phyloP scores from a whole-genome alignment of 176 grass and related monocot genomes.

The Oryza brachyantha region DNA sequence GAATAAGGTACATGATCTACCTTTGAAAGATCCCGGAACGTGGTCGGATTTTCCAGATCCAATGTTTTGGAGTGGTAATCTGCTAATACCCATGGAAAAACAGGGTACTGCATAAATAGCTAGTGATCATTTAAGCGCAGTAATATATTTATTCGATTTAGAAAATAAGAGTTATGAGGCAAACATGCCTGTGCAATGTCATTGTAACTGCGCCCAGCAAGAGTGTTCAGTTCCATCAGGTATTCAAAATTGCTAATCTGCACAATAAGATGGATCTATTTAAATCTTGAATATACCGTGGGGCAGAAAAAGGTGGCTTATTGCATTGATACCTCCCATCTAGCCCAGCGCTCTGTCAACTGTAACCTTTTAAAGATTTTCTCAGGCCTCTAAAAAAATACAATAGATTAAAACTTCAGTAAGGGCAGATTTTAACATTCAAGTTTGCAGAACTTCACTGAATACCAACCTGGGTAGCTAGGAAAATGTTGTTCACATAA shows the following conservation, averaged over 20 bases:
- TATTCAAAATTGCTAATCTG: conserved; percentile 99
- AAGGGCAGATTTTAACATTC: conserved; percentile 12
- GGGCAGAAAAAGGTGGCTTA: background rate
- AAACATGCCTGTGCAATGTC: conserved; percentile 72
- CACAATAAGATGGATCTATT: conserved; percentile 40
- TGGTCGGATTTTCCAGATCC: conserved; percentile 62
- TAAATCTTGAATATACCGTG: conserved; percentile 23
- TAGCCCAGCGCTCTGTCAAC: conserved; percentile 89
- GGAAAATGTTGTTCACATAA: conserved; percentile 82
- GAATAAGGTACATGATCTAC: conserved; percentile 25
- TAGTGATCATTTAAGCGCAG: conserved; percentile 10
- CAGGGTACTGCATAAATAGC: conserved; percentile 74
- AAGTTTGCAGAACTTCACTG: conserved; percentile 12
- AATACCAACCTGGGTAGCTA: conserved; percentile 73
- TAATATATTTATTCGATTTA: conserved; percentile 13
- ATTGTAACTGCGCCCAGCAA: conserved; percentile 93
- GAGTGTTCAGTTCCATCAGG: conserved; percentile 97
- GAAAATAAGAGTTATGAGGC: conserved; percentile 31
- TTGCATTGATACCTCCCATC: conserved; percentile 76
- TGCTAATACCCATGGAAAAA: conserved; percentile 95
- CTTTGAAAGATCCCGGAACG: conserved; percentile 91
- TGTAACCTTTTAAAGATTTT: conserved; percentile 84
- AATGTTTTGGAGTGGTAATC: conserved; percentile 79
- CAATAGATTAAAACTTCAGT: conserved; percentile 22
- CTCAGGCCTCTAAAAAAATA: conserved; percentile 70